Percentiles rank a stretch among this genome's conserved stretches.
Conservation (phyloP, 2,329 filamentous ascomycete genomes). For the Trichoderma guizhouense region DNA sequence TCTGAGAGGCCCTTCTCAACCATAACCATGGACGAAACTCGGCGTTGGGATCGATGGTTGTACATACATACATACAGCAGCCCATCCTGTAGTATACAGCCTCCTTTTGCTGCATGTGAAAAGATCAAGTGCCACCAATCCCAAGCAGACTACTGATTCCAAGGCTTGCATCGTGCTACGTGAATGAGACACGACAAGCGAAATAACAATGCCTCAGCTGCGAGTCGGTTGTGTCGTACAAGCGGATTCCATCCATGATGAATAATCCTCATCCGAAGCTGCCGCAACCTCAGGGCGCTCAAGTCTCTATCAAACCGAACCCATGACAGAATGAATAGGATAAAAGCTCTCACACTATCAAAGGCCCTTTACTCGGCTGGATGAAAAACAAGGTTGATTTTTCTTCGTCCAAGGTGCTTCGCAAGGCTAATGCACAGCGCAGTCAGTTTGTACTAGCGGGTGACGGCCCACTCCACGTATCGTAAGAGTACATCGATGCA, state of each 20-base stretch:
- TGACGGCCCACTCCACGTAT: background rate
- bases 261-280: background rate
- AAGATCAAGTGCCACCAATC: background rate
- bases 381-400: background rate
- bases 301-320: background rate
- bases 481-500: background rate
- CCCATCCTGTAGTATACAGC: background rate
- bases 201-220: background rate
- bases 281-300: background rate
- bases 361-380: background rate
- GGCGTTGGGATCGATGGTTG: background rate
- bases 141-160: background rate
- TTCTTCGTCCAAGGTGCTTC: background rate
- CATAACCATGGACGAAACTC: background rate
- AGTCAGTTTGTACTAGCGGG: background rate
- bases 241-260: background rate
- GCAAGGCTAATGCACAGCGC: background rate
- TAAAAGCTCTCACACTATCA: background rate
- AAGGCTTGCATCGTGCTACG: background rate
- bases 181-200: background rate
- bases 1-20: background rate
- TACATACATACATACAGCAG: background rate
- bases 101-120: background rate
- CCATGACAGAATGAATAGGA: background rate
- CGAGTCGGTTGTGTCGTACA: background rate